Evolutionary conservation across 108 stramenopile species (phyloP).

Genomic region (Stephanodiscus minutulus): DNA sequence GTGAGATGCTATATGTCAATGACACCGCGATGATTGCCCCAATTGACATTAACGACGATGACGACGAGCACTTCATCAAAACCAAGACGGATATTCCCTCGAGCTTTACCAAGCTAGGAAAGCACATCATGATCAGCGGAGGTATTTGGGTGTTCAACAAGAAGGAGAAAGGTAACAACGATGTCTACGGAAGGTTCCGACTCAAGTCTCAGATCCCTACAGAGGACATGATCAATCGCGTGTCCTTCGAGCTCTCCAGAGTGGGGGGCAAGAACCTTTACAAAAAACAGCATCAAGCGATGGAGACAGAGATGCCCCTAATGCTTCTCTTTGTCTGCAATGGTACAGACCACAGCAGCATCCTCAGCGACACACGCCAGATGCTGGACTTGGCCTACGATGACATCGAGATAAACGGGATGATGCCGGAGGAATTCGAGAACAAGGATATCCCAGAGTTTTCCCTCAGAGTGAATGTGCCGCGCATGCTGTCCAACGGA

Average conservation of each 20-base stretch:
- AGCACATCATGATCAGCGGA: slow-evolving; percentile 3
- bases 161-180: neutral
- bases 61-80: neutral
- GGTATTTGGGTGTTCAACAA: too few species aligned
- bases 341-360: neutral
- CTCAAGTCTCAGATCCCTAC: slow-evolving; percentile 1
- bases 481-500: neutral
- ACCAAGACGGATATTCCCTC: neutral
- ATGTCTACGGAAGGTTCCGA: neutral
- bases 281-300: slow-evolving; percentile 5
- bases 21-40: neutral
- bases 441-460: neutral
- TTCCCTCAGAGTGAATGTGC: neutral
- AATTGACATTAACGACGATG: neutral
- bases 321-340: neutral
- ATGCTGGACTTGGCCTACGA: neutral
- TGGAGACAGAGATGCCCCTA: neutral
- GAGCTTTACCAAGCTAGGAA: neutral
- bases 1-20: slow-evolving; percentile 1
- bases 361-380: neutral
- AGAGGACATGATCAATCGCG: neutral
- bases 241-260: neutral
- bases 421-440: neutral
- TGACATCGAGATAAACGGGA: neutral
- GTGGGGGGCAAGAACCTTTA: neutral